These are phyloP conservation scores for Zymoseptoria pseudotritici DNA, from an alignment of 2,329 filamentous ascomycete genomes.

Conservation along the genomic window DNA sequence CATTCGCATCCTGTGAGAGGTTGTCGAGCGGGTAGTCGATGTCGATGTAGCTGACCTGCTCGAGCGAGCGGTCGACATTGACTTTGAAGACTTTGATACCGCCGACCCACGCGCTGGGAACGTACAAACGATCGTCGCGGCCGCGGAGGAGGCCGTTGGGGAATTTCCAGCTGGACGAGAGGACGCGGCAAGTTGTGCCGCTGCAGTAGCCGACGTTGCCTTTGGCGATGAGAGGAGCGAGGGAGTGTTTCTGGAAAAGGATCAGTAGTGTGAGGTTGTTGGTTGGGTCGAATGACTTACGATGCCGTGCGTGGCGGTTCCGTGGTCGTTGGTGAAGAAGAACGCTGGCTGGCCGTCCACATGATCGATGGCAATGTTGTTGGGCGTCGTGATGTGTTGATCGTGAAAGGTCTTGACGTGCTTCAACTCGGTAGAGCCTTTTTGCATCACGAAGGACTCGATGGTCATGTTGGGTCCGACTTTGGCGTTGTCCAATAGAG, in stretches of 20 bases:
- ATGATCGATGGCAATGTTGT: conserved; percentile 14
- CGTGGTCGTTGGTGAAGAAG: conserved; percentile 21
- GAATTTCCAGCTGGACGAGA: conserved; percentile 8
- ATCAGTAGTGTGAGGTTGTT: neutral
- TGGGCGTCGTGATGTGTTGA: conserved; percentile 15
- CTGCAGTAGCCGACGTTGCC: conserved; percentile 17
- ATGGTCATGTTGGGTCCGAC: conserved; percentile 15
- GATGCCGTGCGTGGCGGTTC: conserved; percentile 11
- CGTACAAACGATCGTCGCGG: conserved; percentile 11
- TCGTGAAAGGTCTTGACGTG: conserved; percentile 10
- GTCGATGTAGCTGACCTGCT: conserved; percentile 8
- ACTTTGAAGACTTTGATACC: conserved; percentile 13
- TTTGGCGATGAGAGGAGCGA: conserved; percentile 12
- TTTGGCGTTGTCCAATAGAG: conserved; percentile 5
- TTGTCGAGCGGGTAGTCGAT: conserved; percentile 17
- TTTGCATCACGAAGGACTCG: conserved; percentile 11
- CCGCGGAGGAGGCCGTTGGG: conserved; percentile 15
- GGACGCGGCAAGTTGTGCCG: conserved; percentile 4
- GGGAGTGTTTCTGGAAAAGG: neutral
- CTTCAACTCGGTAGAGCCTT: conserved; percentile 2
- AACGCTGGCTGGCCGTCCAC: conserved; percentile 5
- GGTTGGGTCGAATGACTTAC: neutral
- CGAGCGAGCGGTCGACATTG: conserved; percentile 1
- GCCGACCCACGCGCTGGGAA: conserved; percentile 12
- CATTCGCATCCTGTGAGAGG: conserved; percentile 14